phyloP scores from a whole-genome alignment of 2,329 filamentous ascomycete genomes.

The Phoma sp. region DNA sequence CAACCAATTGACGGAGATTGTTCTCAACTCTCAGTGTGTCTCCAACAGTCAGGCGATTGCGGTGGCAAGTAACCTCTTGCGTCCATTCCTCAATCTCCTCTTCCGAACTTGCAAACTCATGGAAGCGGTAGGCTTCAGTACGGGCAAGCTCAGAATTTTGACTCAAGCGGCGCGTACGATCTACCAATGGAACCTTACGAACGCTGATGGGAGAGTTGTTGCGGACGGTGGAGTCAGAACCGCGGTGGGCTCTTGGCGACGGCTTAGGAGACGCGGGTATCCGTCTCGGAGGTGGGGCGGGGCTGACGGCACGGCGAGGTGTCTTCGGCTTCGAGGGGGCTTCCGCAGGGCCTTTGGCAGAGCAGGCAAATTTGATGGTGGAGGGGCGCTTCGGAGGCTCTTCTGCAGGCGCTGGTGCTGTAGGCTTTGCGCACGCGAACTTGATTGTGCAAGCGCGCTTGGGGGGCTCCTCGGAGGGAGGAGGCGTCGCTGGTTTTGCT shows the following conservation, averaged over 20 bases:
- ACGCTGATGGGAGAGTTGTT: conserved; percentile 54
- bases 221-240: conserved; percentile 58
- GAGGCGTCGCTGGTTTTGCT: conserved; percentile 26
- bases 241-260: conserved; percentile 49
- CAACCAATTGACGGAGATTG: conserved; percentile 80
- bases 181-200: conserved; percentile 45
- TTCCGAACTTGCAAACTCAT: conserved; percentile 89
- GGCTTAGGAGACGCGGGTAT: conserved; percentile 39
- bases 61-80: conserved; percentile 68
- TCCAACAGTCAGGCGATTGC: conserved; percentile 79
- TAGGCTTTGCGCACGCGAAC: conserved; percentile 65
- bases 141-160: conserved; percentile 53
- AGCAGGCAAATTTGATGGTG: conserved; percentile 76
- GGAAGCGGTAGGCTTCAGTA: conserved; percentile 69
- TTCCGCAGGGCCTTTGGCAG: conserved; percentile 56
- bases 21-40: conserved; percentile 92
- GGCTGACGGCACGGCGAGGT: conserved; percentile 53
- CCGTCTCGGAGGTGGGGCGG: conserved; percentile 45
- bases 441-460: conserved; percentile 70
- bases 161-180: conserved; percentile 44
- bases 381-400: conserved; percentile 61
- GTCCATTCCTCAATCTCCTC: conserved; percentile 94
- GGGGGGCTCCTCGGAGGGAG: conserved; percentile 42
- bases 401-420: conserved; percentile 13
- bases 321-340: conserved; percentile 43